Base-by-base conservation (phyloP, 2,329 filamentous ascomycete species). In the Fusarium sp. region DNA sequence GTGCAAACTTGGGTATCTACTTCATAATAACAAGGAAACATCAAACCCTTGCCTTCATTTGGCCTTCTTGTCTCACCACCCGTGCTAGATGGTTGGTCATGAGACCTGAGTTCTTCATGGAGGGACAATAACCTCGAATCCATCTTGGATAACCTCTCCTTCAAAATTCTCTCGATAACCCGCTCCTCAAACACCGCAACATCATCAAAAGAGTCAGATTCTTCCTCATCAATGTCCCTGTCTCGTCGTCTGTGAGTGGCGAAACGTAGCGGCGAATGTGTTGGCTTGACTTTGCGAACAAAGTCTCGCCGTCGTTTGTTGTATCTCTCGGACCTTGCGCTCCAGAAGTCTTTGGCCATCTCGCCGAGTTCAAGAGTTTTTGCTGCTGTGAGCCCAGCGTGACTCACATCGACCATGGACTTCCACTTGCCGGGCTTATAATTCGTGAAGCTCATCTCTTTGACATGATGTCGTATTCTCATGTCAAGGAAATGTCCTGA, bases 281-380 rank as follows among this genome's bases (percentile, higher is more conserved):
- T 25, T 10, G 53, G 37, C 33, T 70, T 70, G 53, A 25, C 33
- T 10, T 70, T 70, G 1, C 67, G 60, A 3, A 70, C 66, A 46
- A 70, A 70, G 2, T 50, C 67, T 33, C 28, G 66, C 12, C 67
- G 47, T 5, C 67, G 43, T 2, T 32, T 28, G 9, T 10, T 44
- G 3, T 70, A 70, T 28, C 66, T n/a, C 21, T 70, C 52, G 3
- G 66, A 70, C 19, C 67, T 70, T 16, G 60, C 47, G 6, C 67
- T 66, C 67, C 67, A 70, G 9, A 70, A 70, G 52, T 70, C 67
- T n/a, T 56, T 65, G 7, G 60, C 66, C 67, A 70, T 70, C 32
- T 70, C 66, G 2, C 66, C 32, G 3, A 70, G 60, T 11, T 70
- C 67, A 15, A 54, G 46, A 10, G 33, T 43, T 12, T n/a, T 64